Conservation (phyloP, 768 basidiomycete species). For the Russula ochroleuca region DNA sequence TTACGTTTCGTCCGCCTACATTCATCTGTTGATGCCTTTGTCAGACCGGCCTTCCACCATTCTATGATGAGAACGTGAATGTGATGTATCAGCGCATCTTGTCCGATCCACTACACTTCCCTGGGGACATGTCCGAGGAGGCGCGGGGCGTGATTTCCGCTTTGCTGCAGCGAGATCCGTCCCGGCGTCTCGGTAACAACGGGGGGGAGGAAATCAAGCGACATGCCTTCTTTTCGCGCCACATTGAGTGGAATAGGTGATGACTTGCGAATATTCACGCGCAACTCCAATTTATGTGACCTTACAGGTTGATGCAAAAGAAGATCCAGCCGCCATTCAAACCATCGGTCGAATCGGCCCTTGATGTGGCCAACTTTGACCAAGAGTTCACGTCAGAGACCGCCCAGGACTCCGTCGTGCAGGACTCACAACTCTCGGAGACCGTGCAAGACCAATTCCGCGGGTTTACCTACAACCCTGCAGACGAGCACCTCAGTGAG, state of each 20-base stretch:
- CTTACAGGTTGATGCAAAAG: constrained; percentile 69
- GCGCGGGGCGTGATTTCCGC: constrained; percentile 86
- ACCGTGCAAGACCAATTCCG: constrained; percentile 96
- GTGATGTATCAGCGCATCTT: constrained; percentile 97
- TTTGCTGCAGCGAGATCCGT: constrained; percentile 84
- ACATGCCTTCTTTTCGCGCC: constrained; percentile 92
- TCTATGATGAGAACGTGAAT: constrained; percentile 98
- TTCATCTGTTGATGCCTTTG: constrained; percentile 20
- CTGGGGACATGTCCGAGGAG: constrained; percentile 80
- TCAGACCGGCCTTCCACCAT: constrained; percentile 92
- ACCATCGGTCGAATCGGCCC: constrained; percentile 90
- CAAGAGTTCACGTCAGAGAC: constrained; percentile 96
- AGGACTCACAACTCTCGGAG: constrained; percentile 86
- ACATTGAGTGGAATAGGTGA: constrained; percentile 86
- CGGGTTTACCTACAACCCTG: constrained; percentile 86
- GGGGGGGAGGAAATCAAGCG: constrained; percentile 95
- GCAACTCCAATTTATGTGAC: background rate
- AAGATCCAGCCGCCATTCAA: constrained; percentile 98
- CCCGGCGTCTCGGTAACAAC: constrained; percentile 80
- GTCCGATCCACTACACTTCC: constrained; percentile 88
- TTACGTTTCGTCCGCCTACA: constrained; percentile 3
- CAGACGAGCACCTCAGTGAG: constrained; percentile 79
- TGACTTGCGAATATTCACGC: constrained; percentile 25
- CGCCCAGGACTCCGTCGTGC: constrained; percentile 93
- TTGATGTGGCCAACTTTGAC: constrained; percentile 97